Base-by-base conservation (phyloP, 345 rosid species). In the Salix udensis region DNA sequence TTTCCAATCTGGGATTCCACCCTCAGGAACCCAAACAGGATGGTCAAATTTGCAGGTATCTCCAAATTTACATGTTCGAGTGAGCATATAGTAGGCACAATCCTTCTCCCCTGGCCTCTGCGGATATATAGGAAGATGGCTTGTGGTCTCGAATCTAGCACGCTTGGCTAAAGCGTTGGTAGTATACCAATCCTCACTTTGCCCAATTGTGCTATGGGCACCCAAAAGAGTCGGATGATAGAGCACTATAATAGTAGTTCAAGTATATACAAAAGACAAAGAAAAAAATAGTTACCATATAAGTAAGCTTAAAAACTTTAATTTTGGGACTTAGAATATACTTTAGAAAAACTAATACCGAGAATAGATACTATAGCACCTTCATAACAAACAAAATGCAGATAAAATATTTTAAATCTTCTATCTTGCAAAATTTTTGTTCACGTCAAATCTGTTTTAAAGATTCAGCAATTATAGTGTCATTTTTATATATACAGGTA, bases 1-100 rank as follows among this genome's bases (percentile, higher is more conserved):
- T 95, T 93, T 95, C 98, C 97, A 95, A 91, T 91, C 94, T 87
- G 97, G 97, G 92, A 95, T 95, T 88, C 98, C 98, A 80, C 97
- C 98, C 78, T 90, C 98, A 23, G 98, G 97, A 91, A 95, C 98
- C 98, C 98, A 93, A 93, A 93, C 77, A 87, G 98, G 98, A 90
- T 95, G 98, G 88, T 95, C 97, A 91, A 91, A 95, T 90, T 86
- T 95, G 97, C 98, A 95, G 96, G 86, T 89, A 77, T 88, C 93
- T 87, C 97, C 98, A 90, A 88, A 95, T 85, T 93, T 95, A 95
- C 98, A 95, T 74, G 97, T 90, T 88, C 98, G 88, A 71, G 98
- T 93, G 80, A 87, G 97, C 98, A 95, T 95, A 93, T 93, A 95
- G 91, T 93, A 92, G 80, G 97, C 91, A 90, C 98, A 95, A 81